Base-by-base conservation (phyloP, 768 basidiomycete species). In the Serendipita sp. region DNA sequence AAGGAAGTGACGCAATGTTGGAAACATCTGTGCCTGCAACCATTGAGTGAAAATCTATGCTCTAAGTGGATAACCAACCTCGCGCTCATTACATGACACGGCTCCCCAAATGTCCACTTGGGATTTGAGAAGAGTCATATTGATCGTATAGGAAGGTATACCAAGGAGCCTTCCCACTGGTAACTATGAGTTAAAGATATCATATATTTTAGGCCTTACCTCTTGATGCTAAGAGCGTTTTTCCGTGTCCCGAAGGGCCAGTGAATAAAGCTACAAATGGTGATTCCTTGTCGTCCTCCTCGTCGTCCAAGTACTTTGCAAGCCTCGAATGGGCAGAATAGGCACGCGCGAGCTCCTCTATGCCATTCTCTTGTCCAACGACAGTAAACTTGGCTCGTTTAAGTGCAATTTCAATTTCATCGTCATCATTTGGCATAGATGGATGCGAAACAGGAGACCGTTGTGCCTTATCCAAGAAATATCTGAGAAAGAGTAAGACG, bases 361-460 rank as follows among this genome's bases (percentile, higher is more conserved):
- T n/a, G 11, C 56, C 56, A 38, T 28, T 11, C 28, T 60, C 56
- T n/a, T 60, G 56, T 8, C 56, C 56, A 36, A 60, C 56, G 4
- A 60, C 56, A n/a, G 56, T 60, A 36, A 23, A 60, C 36, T 60
- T 60, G 56, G 56, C 56, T n/a, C 56, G 28, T 30, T 60, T 60
- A 10, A 60, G 56, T 8, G 56, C 30, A 38, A 32, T 32, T n/a
- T 60, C 56, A 23, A 23, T n/a, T 8, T 60, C 56, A 30, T 34
- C 56, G n/a, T 23, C 56, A n/a, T 60, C 11, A 60, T 30, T 60
- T 60, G 18, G 30, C 23, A n/a, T 28, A 8, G 56, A 23, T 28
- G 56, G 16, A 23, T 23, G 23, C 32, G 56, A 8, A 36, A 60
- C 36, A n/a, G 56, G 56, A 2, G 56, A 60, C 4, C 56, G 56